Evolutionary conservation across 192 early-diverging fungal genomes (phyloP).

Genomic region (Glomus cerebriforme): DNA sequence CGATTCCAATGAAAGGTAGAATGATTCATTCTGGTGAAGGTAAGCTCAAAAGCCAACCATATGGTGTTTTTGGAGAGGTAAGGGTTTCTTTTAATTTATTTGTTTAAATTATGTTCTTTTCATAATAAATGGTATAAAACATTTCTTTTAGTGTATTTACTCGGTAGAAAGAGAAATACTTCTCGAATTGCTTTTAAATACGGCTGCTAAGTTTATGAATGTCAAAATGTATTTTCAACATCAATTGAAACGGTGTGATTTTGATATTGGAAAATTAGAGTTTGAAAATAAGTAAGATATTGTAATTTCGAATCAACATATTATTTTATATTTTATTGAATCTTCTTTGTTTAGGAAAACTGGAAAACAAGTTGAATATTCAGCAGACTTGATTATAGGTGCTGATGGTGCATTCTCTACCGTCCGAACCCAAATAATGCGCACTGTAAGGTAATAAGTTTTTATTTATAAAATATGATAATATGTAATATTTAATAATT

Average conservation of each 20-base stretch:
- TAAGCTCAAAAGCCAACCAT: conserved; percentile 73
- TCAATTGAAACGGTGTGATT: conserved; percentile 66
- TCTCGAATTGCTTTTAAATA: conserved; percentile 79
- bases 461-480: not conserved
- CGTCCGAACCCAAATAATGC: conserved; percentile 81
- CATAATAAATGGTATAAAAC: not conserved
- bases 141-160: conserved; percentile 77
- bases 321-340: not conserved
- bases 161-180: conserved; percentile 85
- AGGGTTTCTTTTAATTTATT: not conserved
- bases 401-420: conserved; percentile 87
- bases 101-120: not conserved
- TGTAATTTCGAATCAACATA: conserved; percentile 3
- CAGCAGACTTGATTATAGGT: conserved; percentile 82
- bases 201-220: conserved; percentile 64
- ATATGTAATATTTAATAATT: not conserved
- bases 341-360: conserved; percentile 39
- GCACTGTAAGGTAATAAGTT: conserved; percentile 58
- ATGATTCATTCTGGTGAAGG: conserved; percentile 84
- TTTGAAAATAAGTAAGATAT: conserved; percentile 50
- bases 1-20: conserved; percentile 90
- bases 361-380: conserved; percentile 43
- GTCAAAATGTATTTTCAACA: conserved; percentile 80
- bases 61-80: conserved; percentile 87
- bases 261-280: conserved; percentile 65